Evolutionary conservation across 345 rosid genomes (phyloP), one percentile per base, ranked within the genome.

Genomic region (Hypericum androsaemum): DNA sequence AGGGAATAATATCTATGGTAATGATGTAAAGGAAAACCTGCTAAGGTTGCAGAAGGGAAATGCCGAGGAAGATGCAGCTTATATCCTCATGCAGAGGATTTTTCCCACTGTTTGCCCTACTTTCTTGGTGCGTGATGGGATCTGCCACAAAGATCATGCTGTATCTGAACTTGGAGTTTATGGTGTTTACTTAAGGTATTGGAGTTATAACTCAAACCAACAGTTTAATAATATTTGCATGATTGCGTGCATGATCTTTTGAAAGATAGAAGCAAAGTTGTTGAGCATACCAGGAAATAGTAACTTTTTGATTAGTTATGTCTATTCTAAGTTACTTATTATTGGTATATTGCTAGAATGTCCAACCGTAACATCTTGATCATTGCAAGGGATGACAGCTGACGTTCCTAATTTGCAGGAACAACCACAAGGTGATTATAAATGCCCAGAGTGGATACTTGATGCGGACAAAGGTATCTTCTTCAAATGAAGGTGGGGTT

Each of bases 401-500:
- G n/a, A n/a, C 15, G 50, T 28, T 32, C 41, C 58, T 17, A 50
- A 3, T 57, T 40, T 73, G 68, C 82, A 88, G 99, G 86, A 94
- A 63, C 78, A 80, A 88, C 61, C 95, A 88, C 39, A 77, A 61
- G 56, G 87, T 94, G 39, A 72, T 94, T 9, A 16, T 83, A 37
- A 94, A 94, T 39, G 89, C 82, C 45, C 77, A 82, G 52, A 61
- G 86, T 37, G 97, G 99, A 59, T 88, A 88, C 61, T 72, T 94
- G 71, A 73, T 84, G 97, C 71, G 95, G 48, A 88, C 97, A 6
- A 94, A 86, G 69, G 72, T 77, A 8, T 73, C 95, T 6, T 86
- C 99, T 10, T 83, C 97, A 44, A 69, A 86, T 57, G 99, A 94
- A 88, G 99, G 97, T 9, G 99, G 99, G 16, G 96, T 94, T 13